Conservation (phyloP, 1,139 yeast genomes). For the Geotrichum carabidarum region DNA sequence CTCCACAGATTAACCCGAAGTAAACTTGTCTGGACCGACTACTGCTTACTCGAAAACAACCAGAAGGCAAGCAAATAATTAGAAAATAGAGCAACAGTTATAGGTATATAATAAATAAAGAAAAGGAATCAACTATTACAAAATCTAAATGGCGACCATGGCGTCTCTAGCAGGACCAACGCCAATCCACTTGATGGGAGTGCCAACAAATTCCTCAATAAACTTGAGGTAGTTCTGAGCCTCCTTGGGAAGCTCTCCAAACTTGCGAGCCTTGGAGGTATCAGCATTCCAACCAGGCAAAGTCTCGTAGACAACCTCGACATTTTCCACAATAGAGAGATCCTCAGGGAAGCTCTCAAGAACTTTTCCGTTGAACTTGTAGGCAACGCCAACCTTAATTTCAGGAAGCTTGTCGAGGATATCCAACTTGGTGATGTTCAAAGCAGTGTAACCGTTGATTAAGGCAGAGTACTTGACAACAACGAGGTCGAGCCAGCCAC, state of each 20-base stretch:
- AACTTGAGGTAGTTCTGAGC: constrained; percentile 78
- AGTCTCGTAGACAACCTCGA: constrained; percentile 83
- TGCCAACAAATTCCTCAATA: constrained; percentile 77
- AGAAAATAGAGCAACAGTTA: neutral
- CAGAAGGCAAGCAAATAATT: neutral
- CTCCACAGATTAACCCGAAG: constrained; percentile 26
- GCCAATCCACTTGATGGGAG: constrained; percentile 95
- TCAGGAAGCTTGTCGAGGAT: constrained; percentile 86
- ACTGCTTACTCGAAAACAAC: constrained; percentile 28
- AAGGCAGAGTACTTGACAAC: constrained; percentile 84
- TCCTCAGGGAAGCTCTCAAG: constrained; percentile 89
- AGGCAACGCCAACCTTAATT: constrained; percentile 79
- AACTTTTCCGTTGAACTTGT: constrained; percentile 69
- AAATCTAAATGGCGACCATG: constrained; percentile 27
- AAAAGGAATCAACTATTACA: neutral
- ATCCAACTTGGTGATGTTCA: constrained; percentile 92
- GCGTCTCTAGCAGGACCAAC: constrained; percentile 92
- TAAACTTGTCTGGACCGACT: constrained; percentile 29
- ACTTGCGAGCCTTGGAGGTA: constrained; percentile 65
- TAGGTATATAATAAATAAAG: neutral
- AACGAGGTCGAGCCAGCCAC: constrained; percentile 98
- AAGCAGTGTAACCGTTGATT: constrained; percentile 90
- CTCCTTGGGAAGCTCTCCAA: constrained; percentile 76
- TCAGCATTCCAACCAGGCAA: constrained; percentile 93
- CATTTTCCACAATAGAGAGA: constrained; percentile 69